These are phyloP conservation scores for Elongisporangium prolatum DNA, from an alignment of 352 stramenopile species.

Conservation along the genomic window DNA sequence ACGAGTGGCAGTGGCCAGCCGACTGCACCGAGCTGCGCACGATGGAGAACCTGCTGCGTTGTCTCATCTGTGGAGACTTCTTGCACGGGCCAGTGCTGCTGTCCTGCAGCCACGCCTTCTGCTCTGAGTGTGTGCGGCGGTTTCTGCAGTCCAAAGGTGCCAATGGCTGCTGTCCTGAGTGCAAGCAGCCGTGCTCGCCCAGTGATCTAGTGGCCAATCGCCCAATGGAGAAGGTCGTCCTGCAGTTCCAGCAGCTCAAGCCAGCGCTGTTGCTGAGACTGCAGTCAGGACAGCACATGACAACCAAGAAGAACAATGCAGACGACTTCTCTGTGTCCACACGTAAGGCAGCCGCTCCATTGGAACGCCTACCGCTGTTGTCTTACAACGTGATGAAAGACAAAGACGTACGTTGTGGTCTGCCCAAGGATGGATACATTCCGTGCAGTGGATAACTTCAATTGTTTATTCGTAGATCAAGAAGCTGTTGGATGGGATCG, in stretches of 20 bases:
- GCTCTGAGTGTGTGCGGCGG: conserved; percentile 76
- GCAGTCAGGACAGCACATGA: conserved; percentile 8
- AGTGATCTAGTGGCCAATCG: conserved; percentile 68
- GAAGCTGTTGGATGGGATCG: conserved; percentile 71
- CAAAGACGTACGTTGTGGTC: conserved; percentile 44
- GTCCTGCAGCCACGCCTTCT: conserved; percentile 79
- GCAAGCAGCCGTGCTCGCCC: conserved; percentile 59
- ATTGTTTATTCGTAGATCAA: conserved; percentile 17
- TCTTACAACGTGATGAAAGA: conserved; percentile 87
- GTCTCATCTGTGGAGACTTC: conserved; percentile 81
- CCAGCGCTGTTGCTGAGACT: conserved; percentile 51
- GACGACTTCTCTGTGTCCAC: neutral
- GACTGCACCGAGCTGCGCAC: conserved; percentile 52
- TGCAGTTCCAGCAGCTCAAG: conserved; percentile 69
- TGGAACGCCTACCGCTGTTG: conserved; percentile 64
- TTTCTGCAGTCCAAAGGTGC: conserved; percentile 70
- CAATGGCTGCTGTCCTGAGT: conserved; percentile 73
- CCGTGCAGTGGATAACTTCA: neutral
- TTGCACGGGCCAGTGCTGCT: conserved; percentile 78
- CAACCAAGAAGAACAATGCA: neutral
- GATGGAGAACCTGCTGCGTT: conserved; percentile 74
- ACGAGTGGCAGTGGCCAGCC: conserved; percentile 78
- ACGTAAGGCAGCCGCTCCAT: conserved; percentile 8
- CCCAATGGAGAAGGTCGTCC: conserved; percentile 61
- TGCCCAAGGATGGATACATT: conserved; percentile 1